A percentile compares a stretch with the other conserved stretches of the same genome.
Conservation (phyloP, 108 stramenopile genomes). For the Cylindrotheca fusiformis region DNA sequence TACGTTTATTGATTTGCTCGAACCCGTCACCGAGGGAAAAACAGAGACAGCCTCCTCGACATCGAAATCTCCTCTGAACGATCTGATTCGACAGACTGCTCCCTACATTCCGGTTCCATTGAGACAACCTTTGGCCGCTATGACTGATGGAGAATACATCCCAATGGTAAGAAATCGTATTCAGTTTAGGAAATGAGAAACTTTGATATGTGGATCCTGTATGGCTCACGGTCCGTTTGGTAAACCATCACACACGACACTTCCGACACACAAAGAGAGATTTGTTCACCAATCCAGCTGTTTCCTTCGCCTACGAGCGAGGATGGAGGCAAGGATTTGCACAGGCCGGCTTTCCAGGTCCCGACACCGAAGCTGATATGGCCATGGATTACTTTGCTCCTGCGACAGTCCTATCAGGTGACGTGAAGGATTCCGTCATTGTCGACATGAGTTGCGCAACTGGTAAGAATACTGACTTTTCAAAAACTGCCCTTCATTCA, state of each 20-base stretch:
- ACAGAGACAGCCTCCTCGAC: slow-evolving; percentile 13
- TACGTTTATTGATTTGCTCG: slow-evolving; percentile 65
- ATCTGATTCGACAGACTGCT: slow-evolving; percentile 18
- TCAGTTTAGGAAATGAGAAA: too few relatives aligned
- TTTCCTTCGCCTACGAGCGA: slow-evolving; percentile 91
- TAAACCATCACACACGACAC: not conserved
- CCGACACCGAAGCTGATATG: slow-evolving; percentile 81
- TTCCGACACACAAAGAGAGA: slow-evolving; percentile 33
- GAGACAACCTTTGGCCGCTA: slow-evolving; percentile 38
- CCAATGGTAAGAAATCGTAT: too few relatives aligned
- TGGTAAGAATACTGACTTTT: slow-evolving; percentile 28
- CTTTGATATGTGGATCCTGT: not conserved
- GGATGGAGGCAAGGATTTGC: slow-evolving; percentile 93
- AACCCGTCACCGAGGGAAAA: slow-evolving; percentile 32
- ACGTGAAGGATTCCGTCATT: slow-evolving; percentile 39
- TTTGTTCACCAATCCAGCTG: slow-evolving; percentile 85
- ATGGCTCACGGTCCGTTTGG: not conserved
- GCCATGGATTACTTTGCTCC: slow-evolving; percentile 81
- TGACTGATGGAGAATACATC: slow-evolving; percentile 20
- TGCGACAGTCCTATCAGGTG: slow-evolving; percentile 15
- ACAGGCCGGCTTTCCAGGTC: slow-evolving; percentile 91
- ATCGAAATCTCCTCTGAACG: slow-evolving; percentile 19
- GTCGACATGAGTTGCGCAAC: slow-evolving; percentile 96
- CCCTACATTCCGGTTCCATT: slow-evolving; percentile 72
- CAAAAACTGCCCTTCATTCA: not conserved